Evolutionary conservation across 768 basidiomycete genomes (phyloP).

Genomic region (Coprinopsis sp.): DNA sequence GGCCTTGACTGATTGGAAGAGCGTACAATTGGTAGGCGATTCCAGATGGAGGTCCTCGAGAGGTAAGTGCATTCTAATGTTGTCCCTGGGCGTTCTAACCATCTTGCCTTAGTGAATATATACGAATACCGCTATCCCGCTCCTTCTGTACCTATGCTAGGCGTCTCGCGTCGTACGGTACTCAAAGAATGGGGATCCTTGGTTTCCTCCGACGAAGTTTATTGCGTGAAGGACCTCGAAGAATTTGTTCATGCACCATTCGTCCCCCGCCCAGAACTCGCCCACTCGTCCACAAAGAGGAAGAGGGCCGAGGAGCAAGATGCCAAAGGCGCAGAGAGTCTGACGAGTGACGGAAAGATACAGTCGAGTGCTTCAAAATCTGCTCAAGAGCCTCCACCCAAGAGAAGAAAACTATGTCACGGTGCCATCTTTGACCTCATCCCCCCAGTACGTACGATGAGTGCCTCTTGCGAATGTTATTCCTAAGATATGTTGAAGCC

Average conservation of each 20-base stretch:
- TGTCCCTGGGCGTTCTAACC: background rate
- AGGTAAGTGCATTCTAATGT: background rate
- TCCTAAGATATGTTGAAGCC: slow-evolving; percentile 10
- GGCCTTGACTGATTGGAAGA: too few species aligned
- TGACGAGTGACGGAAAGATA: background rate
- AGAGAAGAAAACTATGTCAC: slow-evolving; percentile 31
- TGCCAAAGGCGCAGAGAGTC: background rate
- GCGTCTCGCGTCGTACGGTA: background rate
- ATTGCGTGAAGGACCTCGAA: slow-evolving; percentile 34
- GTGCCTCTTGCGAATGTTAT: slow-evolving; percentile 13
- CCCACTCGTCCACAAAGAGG: background rate
- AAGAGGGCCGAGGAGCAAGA: background rate
- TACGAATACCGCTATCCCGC: background rate
- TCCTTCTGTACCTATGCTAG: background rate
- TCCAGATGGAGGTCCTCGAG: background rate
- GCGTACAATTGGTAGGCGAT: too few species aligned
- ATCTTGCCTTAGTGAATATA: background rate
- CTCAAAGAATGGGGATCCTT: slow-evolving; percentile 39
- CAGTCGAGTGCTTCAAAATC: background rate
- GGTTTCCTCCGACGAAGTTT: slow-evolving; percentile 29
- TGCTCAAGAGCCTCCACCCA: slow-evolving; percentile 16
- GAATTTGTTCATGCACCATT: slow-evolving; percentile 31
- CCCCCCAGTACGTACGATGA: slow-evolving; percentile 38
- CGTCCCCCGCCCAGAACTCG: background rate
- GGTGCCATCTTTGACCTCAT: slow-evolving; percentile 34